Conservation (phyloP, 345 rosid species). For the Syzygium oleosum region DNA sequence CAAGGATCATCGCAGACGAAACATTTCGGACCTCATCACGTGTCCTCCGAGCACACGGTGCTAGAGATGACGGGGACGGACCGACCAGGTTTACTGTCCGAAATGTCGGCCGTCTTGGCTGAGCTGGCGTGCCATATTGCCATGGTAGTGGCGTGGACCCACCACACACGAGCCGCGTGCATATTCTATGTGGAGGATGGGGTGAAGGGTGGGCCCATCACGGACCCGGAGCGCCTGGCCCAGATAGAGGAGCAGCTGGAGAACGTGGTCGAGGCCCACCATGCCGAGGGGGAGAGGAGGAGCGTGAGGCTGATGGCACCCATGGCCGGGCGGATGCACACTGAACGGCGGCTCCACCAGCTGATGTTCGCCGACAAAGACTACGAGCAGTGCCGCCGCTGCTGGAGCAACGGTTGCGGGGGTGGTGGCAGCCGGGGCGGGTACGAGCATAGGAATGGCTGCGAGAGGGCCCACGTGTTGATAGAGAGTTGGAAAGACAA, state of each 20-base stretch:
- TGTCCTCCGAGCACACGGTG: conserved; percentile 61
- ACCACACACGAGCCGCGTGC: conserved; percentile 57
- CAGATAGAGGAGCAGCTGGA: conserved; percentile 47
- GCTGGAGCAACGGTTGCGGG: conserved; percentile 24
- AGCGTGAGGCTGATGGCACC: conserved; percentile 49
- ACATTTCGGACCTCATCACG: conserved; percentile 41
- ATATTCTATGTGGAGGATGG: conserved; percentile 66
- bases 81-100: conserved; percentile 78
- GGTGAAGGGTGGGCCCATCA: conserved; percentile 44
- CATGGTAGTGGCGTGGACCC: conserved; percentile 75
- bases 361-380: conserved; percentile 59
- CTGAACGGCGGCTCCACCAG: conserved; percentile 85
- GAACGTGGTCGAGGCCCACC: conserved; percentile 58
- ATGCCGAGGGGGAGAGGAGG: conserved; percentile 37
- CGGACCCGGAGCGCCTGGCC: conserved; percentile 27
- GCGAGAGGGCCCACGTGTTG: conserved; percentile 47
- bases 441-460: conserved; percentile 5
- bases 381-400: conserved; percentile 45
- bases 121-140: conserved; percentile 65
- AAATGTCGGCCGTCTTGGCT: conserved; percentile 58
- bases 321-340: conserved; percentile 44
- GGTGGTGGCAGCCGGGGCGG: background rate
- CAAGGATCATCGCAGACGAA: background rate
- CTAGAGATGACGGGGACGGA: conserved; percentile 65
- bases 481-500: conserved; percentile 63